A percentile compares a stretch with the other conserved stretches of the same genome.
Evolutionary conservation across 2,329 filamentous ascomycete genomes (phyloP).

Genomic region (Plenodomus tracheiphilus): DNA sequence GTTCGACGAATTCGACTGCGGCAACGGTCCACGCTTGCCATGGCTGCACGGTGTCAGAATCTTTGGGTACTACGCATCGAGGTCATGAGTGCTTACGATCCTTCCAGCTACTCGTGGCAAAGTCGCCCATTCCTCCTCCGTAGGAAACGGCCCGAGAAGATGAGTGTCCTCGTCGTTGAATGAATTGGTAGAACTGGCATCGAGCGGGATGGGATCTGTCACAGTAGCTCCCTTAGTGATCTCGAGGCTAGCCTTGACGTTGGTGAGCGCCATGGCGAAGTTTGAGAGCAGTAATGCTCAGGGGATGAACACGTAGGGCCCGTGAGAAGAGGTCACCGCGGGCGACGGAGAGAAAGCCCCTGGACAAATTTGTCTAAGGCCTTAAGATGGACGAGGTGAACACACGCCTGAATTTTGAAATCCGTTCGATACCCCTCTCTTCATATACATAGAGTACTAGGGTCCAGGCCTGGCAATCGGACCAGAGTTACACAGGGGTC

Average conservation of each 20-base stretch:
- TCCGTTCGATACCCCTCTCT: slow-evolving; percentile 8
- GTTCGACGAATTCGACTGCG: slow-evolving; percentile 42
- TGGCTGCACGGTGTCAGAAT: slow-evolving; percentile 9
- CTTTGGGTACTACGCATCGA: neutral
- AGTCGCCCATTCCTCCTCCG: slow-evolving; percentile 41
- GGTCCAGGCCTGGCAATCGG: slow-evolving; percentile 10
- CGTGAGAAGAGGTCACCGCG: neutral
- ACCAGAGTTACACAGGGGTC: slow-evolving; percentile 16
- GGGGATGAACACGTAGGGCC: neutral
- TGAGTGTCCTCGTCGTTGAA: slow-evolving; percentile 21
- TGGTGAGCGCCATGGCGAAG: slow-evolving; percentile 22
- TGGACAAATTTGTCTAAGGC: slow-evolving; percentile 1
- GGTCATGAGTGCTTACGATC: slow-evolving; percentile 13
- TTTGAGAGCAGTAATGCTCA: neutral
- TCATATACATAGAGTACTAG: slow-evolving; percentile 19
- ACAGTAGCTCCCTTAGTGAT: slow-evolving; percentile 36
- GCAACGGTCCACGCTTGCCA: slow-evolving; percentile 43
- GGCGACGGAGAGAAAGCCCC: neutral
- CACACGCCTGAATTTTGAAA: slow-evolving; percentile 8
- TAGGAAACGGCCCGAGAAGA: slow-evolving; percentile 35
- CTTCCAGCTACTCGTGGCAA: slow-evolving; percentile 40
- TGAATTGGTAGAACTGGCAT: slow-evolving; percentile 24
- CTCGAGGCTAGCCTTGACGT: slow-evolving; percentile 36
- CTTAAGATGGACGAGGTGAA: slow-evolving; percentile 9
- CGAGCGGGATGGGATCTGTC: slow-evolving; percentile 31